Evolutionary conservation across 768 basidiomycete species (phyloP).

Genomic region (Lenzites betulinus): DNA sequence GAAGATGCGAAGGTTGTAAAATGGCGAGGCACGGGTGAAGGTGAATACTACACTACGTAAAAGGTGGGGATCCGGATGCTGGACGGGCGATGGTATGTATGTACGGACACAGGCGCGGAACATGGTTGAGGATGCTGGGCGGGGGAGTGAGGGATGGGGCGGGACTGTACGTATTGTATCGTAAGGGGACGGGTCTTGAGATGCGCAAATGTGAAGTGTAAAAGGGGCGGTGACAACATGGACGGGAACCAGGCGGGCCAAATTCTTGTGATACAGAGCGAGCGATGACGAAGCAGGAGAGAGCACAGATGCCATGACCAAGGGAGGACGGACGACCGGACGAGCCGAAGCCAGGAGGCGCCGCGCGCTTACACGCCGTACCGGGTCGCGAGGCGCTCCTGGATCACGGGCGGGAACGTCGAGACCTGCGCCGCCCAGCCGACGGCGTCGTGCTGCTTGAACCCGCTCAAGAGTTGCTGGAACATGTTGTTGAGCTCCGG

Average conservation of each 20-base stretch:
- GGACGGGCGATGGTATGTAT: background rate
- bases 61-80: conserved; percentile 15
- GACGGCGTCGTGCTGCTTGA: conserved; percentile 84
- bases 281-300: background rate
- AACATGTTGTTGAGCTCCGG: conserved; percentile 94
- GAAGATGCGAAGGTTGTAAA: conserved; percentile 14
- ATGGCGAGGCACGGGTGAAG: conserved; percentile 11
- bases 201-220: conserved; percentile 15
- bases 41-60: conserved; percentile 27
- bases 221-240: conserved; percentile 21
- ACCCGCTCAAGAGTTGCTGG: conserved; percentile 82
- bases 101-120: background rate
- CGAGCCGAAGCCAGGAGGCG: background rate
- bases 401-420: conserved; percentile 85
- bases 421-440: conserved; percentile 86
- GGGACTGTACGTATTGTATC: background rate
- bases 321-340: background rate
- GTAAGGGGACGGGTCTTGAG: background rate
- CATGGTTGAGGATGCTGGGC: background rate
- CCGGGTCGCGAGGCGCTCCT: conserved; percentile 80
- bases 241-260: conserved; percentile 18
- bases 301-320: conserved; percentile 8
- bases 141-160: background rate
- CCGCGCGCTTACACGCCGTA: conserved; percentile 63
- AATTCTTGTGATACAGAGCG: conserved; percentile 20